phyloP scores from a whole-genome alignment of 352 stramenopile genomes.

The Halophytophthora batemanensis region DNA sequence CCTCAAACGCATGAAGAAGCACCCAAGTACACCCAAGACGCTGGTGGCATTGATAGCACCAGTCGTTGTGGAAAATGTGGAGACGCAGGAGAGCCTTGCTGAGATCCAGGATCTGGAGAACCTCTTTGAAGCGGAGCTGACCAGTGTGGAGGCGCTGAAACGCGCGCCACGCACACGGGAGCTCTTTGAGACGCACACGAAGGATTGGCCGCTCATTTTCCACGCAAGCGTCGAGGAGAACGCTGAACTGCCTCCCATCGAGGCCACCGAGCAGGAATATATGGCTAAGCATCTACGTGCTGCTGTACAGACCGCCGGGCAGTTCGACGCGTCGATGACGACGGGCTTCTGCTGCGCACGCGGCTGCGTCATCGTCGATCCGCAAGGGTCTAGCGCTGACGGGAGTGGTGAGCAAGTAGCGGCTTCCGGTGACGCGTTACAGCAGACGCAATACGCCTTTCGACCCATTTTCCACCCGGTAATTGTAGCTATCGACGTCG shows the following conservation, averaged over 20 bases:
- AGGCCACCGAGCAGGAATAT: slow-evolving; percentile 26
- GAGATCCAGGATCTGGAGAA: slow-evolving; percentile 26
- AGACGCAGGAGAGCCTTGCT: slow-evolving; percentile 4
- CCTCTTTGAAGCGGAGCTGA: slow-evolving; percentile 46
- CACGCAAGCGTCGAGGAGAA: slow-evolving; percentile 62
- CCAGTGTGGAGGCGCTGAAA: slow-evolving; percentile 52
- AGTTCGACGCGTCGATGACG: slow-evolving; percentile 14
- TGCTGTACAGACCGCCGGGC: slow-evolving; percentile 17
- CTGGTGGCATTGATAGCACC: slow-evolving; percentile 62
- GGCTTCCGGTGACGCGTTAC: slow-evolving; percentile 11
- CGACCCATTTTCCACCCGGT: slow-evolving; percentile 58
- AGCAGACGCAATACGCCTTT: slow-evolving; percentile 29
- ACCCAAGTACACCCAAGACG: slow-evolving; percentile 24
- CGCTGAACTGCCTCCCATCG: slow-evolving; percentile 35
- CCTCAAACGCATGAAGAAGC: slow-evolving; percentile 84
- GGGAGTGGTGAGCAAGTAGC: slow-evolving; percentile 24
- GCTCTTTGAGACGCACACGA: slow-evolving; percentile 58
- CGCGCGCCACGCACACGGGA: slow-evolving; percentile 50
- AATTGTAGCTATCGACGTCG: slow-evolving; percentile 63
- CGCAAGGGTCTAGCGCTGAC: slow-evolving; percentile 4
- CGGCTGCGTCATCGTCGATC: slow-evolving; percentile 59
- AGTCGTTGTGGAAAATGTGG: slow-evolving; percentile 6
- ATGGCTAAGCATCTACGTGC: slow-evolving; percentile 24
- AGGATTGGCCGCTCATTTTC: slow-evolving; percentile 74
- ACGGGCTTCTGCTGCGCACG: slow-evolving; percentile 34